Percentiles rank a stretch among this genome's conserved stretches.
Conservation (phyloP, 495 filamentous ascomycete species). For the Aspergillus sclerotioniger region DNA sequence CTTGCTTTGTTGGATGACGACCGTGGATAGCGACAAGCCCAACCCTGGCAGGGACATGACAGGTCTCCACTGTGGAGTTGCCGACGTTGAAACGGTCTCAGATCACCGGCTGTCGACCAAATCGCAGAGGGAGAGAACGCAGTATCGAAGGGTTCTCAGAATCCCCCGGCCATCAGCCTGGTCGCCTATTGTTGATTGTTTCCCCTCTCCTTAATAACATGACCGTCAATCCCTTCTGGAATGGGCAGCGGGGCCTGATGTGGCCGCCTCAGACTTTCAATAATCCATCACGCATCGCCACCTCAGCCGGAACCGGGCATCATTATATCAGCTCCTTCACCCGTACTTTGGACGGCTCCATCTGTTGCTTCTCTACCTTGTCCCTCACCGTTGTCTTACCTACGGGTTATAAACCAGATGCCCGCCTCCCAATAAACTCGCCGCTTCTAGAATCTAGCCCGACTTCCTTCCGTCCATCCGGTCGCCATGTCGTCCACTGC, state of each 20-base stretch:
- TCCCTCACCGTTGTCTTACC: background rate
- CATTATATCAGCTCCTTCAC: background rate
- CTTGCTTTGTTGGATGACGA: background rate
- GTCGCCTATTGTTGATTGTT: background rate
- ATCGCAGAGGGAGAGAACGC: background rate
- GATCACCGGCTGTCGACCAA: background rate
- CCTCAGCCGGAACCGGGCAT: background rate
- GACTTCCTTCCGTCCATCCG: background rate
- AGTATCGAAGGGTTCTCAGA: background rate
- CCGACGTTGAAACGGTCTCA: background rate
- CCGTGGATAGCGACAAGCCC: background rate
- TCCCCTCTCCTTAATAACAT: conserved; percentile 6
- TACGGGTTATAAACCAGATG: background rate
- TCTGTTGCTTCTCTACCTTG: background rate
- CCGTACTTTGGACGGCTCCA: background rate
- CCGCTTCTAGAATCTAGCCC: background rate
- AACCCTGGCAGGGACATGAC: conserved; percentile 5
- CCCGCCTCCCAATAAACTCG: background rate
- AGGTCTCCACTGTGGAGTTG: conserved; percentile 8
- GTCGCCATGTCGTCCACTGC: background rate
- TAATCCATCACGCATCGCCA: conserved; percentile 1
- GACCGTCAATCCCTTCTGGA: conserved; percentile 22
- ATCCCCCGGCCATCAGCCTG: background rate
- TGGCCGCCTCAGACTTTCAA: background rate
- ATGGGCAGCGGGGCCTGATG: conserved; percentile 11